Conservation (phyloP, 2,329 filamentous ascomycete genomes). For the Chaetomiaceae sp. region DNA sequence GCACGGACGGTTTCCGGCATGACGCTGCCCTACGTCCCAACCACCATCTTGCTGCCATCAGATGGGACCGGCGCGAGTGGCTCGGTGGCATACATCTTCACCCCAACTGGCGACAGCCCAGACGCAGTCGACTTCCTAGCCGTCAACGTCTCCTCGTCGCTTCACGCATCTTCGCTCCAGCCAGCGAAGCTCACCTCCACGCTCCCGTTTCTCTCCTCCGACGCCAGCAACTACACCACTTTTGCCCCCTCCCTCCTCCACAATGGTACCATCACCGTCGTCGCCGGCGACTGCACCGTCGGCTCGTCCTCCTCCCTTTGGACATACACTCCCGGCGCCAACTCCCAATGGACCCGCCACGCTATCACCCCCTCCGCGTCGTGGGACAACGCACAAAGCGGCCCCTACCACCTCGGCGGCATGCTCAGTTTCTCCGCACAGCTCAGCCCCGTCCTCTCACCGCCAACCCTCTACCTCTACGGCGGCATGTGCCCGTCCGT, state of each 20-base stretch:
- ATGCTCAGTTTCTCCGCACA: slow-evolving; percentile 63
- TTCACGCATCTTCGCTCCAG: slow-evolving; percentile 42
- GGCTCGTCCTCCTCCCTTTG: slow-evolving; percentile 55
- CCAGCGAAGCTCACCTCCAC: slow-evolving; percentile 47
- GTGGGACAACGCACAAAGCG: slow-evolving; percentile 26
- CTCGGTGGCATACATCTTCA: slow-evolving; percentile 63
- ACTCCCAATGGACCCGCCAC: slow-evolving; percentile 35
- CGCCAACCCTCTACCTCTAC: slow-evolving; percentile 64
- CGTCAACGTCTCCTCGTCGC: slow-evolving; percentile 52
- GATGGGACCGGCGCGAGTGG: slow-evolving; percentile 33
- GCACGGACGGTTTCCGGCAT: background rate
- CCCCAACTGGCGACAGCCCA: slow-evolving; percentile 39
- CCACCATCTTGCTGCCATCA: slow-evolving; percentile 59
- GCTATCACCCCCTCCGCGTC: slow-evolving; percentile 17
- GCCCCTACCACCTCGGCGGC: slow-evolving; percentile 47
- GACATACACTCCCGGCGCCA: slow-evolving; percentile 51
- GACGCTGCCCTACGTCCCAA: slow-evolving; percentile 69
- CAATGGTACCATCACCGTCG: slow-evolving; percentile 65
- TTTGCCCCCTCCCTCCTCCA: slow-evolving; percentile 64
- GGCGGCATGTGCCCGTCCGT: slow-evolving; percentile 78
- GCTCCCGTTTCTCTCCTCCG: slow-evolving; percentile 55
- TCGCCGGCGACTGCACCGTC: slow-evolving; percentile 64
- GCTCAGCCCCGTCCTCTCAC: slow-evolving; percentile 45
- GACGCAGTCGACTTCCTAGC: slow-evolving; percentile 49
- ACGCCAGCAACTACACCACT: slow-evolving; percentile 39